These are phyloP conservation scores for Lentithecium fluviatile DNA, from an alignment of 495 filamentous ascomycete species.

Conservation along the genomic window DNA sequence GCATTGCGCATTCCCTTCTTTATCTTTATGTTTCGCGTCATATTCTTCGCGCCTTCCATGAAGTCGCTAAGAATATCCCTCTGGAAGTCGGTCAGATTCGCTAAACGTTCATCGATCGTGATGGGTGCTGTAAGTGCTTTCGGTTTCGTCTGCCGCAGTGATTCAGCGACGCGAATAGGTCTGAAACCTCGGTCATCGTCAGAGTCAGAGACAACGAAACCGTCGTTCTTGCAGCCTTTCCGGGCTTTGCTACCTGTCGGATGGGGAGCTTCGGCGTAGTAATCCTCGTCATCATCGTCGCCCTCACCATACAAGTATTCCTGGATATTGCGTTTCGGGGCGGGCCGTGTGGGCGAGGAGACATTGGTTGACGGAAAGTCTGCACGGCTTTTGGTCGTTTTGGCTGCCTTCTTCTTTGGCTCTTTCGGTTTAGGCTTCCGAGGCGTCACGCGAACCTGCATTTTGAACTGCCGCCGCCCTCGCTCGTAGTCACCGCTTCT, in stretches of 20 bases:
- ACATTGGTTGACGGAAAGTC: slow-evolving; percentile 74
- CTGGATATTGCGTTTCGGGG: slow-evolving; percentile 49
- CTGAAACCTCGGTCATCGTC: slow-evolving; percentile 60
- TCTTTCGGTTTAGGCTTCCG: slow-evolving; percentile 37
- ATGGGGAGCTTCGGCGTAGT: slow-evolving; percentile 25
- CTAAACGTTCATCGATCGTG: slow-evolving; percentile 63
- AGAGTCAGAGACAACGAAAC: slow-evolving; percentile 39
- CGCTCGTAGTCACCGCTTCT: slow-evolving; percentile 54
- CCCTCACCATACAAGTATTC: slow-evolving; percentile 38
- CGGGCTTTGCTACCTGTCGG: not conserved
- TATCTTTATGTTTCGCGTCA: slow-evolving; percentile 66
- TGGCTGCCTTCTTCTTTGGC: slow-evolving; percentile 30
- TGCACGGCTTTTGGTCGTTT: slow-evolving; percentile 37
- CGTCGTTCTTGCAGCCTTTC: slow-evolving; percentile 4
- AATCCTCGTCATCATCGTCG: slow-evolving; percentile 40
- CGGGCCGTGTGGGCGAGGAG: slow-evolving; percentile 73
- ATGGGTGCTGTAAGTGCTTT: slow-evolving; percentile 66
- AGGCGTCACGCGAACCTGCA: slow-evolving; percentile 59
- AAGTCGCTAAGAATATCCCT: slow-evolving; percentile 66
- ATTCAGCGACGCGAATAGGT: slow-evolving; percentile 49
- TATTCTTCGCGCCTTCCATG: slow-evolving; percentile 59
- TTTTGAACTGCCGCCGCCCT: slow-evolving; percentile 54
- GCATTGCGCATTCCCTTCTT: slow-evolving; percentile 58
- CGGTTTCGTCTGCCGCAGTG: slow-evolving; percentile 36
- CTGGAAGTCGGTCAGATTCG: slow-evolving; percentile 59